Conservation (phyloP, 2,329 filamentous ascomycete species). For the Colletotrichum godetiae region DNA sequence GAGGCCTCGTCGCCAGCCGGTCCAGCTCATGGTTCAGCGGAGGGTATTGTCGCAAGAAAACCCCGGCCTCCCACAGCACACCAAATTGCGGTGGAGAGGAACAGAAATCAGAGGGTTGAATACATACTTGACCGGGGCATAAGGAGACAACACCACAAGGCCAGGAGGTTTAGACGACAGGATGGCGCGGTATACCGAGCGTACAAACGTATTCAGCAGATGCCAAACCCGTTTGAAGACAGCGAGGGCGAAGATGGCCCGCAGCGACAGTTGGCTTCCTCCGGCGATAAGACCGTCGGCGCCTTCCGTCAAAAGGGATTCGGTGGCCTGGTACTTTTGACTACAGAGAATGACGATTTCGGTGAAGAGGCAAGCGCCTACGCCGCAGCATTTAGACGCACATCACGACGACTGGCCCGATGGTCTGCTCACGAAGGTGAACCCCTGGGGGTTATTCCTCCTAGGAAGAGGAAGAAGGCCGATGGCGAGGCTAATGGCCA, state of each 20-base stretch:
- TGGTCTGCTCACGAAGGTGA: conserved; percentile 69
- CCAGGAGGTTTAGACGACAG: conserved; percentile 69
- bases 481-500: conserved; percentile 32
- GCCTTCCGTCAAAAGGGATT: conserved; percentile 68
- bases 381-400: conserved; percentile 73
- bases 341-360: conserved; percentile 75
- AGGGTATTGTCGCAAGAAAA: conserved; percentile 69
- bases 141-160: conserved; percentile 72
- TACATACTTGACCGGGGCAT: conserved; percentile 83
- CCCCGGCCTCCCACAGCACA: conserved; percentile 83
- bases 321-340: conserved; percentile 72
- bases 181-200: conserved; percentile 77
- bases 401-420: conserved; percentile 72
- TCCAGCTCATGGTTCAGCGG: conserved; percentile 62
- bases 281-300: conserved; percentile 44
- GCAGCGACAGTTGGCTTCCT: conserved; percentile 43
- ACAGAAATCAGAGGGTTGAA: conserved; percentile 82
- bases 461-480: conserved; percentile 54
- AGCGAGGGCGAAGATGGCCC: conserved; percentile 68
- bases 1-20: conserved; percentile 71
- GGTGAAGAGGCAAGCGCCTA: conserved; percentile 79
- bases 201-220: conserved; percentile 70
- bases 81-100: conserved; percentile 83
- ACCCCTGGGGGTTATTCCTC: conserved; percentile 58
- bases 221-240: conserved; percentile 68